phyloP scores from a whole-genome alignment of 352 stramenopile species.

The Phytophthora pluvialis region DNA sequence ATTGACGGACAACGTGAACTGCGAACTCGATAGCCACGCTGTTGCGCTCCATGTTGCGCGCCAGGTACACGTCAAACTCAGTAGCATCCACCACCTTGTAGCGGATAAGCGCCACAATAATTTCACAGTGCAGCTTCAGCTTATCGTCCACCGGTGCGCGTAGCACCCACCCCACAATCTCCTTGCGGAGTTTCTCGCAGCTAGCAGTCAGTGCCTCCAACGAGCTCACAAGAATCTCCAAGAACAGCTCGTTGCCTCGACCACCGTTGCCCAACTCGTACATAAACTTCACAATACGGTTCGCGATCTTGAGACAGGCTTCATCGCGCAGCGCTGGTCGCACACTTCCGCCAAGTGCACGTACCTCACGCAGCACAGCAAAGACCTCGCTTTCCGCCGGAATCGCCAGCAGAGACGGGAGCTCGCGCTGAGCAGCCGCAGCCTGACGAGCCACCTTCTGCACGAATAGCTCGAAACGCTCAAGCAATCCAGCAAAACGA shows the following conservation, averaged over 20 bases:
- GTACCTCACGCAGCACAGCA: constrained; percentile 79
- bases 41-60: constrained; percentile 95
- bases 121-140: constrained; percentile 95
- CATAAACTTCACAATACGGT: constrained; percentile 97
- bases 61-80: constrained; percentile 96
- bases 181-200: constrained; percentile 93
- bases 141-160: constrained; percentile 95
- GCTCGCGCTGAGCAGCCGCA: constrained; percentile 71
- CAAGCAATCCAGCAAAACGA: constrained; percentile 83
- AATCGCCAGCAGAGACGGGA: constrained; percentile 75
- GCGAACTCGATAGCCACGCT: constrained; percentile 97
- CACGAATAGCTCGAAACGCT: constrained; percentile 90
- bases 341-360: constrained; percentile 74
- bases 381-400: constrained; percentile 87
- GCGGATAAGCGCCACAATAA: constrained; percentile 95
- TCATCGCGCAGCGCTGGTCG: constrained; percentile 87
- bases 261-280: constrained; percentile 92
- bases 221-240: constrained; percentile 95
- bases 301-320: constrained; percentile 95
- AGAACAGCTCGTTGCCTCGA: constrained; percentile 91
- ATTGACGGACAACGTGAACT: constrained; percentile 94
- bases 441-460: constrained; percentile 86
- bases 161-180: constrained; percentile 95
- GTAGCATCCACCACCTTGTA: constrained; percentile 93
- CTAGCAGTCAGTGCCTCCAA: constrained; percentile 93